Percentiles rank a stretch among this genome's conserved stretches.
Conservation (phyloP, 768 basidiomycete species). For the Vararia minispora region DNA sequence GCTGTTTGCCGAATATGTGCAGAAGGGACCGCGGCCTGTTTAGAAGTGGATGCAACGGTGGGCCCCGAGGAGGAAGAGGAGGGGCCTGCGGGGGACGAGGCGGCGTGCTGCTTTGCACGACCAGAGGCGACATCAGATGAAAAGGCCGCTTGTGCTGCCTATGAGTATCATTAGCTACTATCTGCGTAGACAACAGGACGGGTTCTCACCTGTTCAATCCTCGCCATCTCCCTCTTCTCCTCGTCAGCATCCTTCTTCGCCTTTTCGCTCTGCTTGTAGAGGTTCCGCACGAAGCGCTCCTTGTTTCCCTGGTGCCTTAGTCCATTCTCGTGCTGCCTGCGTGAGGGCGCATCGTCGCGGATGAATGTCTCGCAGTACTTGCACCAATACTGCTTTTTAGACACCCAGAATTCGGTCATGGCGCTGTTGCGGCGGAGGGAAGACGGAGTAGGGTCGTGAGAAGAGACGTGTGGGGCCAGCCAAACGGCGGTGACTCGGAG, state of each 20-base stretch:
- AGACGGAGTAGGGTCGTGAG: too few relatives aligned
- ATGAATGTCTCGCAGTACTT: constrained; percentile 98
- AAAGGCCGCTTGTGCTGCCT: constrained; percentile 77
- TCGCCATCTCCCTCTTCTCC: constrained; percentile 77
- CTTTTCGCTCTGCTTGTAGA: constrained; percentile 91
- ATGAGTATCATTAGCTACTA: constrained; percentile 2
- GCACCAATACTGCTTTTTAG: constrained; percentile 88
- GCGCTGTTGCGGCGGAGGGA: constrained; percentile 5
- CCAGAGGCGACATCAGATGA: constrained; percentile 70
- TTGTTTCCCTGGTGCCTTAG: constrained; percentile 90
- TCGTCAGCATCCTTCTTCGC: constrained; percentile 77
- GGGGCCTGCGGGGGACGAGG: constrained; percentile 14
- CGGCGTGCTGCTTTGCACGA: constrained; percentile 31
- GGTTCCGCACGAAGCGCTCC: constrained; percentile 81
- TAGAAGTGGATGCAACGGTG: constrained; percentile 11
- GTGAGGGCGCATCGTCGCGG: constrained; percentile 88
- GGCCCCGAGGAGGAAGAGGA: too few relatives aligned
- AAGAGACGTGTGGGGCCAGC: too few relatives aligned
- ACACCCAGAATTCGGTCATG: constrained; percentile 93
- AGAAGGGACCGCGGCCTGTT: too few relatives aligned
- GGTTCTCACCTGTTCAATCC: constrained; percentile 63
- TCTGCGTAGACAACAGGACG: not conserved
- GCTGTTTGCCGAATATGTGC: constrained; percentile 23
- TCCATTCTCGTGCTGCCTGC: constrained; percentile 86
- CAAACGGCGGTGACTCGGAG: too few relatives aligned